Conservation (phyloP, 2,329 filamentous ascomycete genomes). For the Cercospora brassicicola region DNA sequence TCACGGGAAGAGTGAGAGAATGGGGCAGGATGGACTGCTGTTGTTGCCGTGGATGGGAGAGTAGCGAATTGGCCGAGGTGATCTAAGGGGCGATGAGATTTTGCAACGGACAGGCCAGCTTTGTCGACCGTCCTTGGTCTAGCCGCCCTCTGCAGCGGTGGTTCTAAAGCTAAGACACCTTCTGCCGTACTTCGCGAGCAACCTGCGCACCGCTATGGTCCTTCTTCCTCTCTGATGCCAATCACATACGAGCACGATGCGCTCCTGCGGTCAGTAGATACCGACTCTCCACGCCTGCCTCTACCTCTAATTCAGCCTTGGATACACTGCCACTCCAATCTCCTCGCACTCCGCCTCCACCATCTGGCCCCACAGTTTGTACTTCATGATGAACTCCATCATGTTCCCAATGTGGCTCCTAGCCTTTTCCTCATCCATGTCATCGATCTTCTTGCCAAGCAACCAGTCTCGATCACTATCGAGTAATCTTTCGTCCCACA, state of each 20-base stretch:
- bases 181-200: background rate
- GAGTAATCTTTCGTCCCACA: constrained; percentile 10
- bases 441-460: constrained; percentile 7
- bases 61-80: background rate
- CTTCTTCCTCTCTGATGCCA: background rate
- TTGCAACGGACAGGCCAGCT: background rate
- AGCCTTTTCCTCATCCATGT: constrained; percentile 6
- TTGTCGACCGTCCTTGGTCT: background rate
- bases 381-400: constrained; percentile 13
- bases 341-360: constrained; percentile 10
- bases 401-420: background rate
- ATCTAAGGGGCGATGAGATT: background rate
- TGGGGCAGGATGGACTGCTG: background rate
- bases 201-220: background rate
- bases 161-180: background rate
- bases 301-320: constrained; percentile 1
- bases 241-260: background rate
- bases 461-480: constrained; percentile 14
- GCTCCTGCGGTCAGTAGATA: background rate
- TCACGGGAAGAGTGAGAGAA: background rate
- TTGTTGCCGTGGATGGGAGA: background rate
- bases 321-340: constrained; percentile 1
- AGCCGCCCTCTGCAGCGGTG: background rate
- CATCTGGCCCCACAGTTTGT: constrained; percentile 11
- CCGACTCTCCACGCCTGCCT: background rate